phyloP scores from a whole-genome alignment of 495 filamentous ascomycete species.

The Xylaria intraflava region DNA sequence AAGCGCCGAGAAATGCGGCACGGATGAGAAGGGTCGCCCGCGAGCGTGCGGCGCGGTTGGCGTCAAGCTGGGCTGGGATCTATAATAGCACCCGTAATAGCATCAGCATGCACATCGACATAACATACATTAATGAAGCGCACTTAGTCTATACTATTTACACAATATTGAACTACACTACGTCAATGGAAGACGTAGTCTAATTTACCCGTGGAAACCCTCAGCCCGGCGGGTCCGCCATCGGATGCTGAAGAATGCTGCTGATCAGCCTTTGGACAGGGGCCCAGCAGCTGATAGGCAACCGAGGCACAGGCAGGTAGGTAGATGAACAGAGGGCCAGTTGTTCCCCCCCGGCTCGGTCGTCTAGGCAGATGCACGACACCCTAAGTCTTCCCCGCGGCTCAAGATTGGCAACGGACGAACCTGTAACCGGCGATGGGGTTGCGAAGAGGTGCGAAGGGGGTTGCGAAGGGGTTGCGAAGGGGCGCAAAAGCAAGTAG shows the following conservation, averaged over 20 bases:
- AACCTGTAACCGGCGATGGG: not conserved
- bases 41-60: not conserved
- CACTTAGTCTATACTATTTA: too few relatives aligned
- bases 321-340: too few relatives aligned
- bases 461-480: not conserved
- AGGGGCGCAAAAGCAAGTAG: not conserved
- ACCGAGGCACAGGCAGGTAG: too few relatives aligned
- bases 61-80: not conserved
- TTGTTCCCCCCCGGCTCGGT: not conserved
- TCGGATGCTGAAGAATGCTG: not conserved
- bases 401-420: not conserved
- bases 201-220: not conserved
- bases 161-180: too few relatives aligned
- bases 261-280: constrained; percentile 3
- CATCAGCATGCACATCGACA: too few relatives aligned
- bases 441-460: constrained; percentile 2
- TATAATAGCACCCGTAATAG: too few relatives aligned
- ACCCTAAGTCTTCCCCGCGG: not conserved
- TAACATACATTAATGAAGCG: too few relatives aligned
- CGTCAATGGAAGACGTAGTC: not conserved
- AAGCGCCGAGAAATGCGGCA: not conserved
- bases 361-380: constrained; percentile 6
- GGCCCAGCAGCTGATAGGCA: constrained; percentile 5
- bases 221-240: constrained; percentile 6
- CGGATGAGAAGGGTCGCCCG: too few relatives aligned